These are phyloP conservation scores for Galeopsis tetrahit DNA, from an alignment of 257 asterid genomes.

Conservation along the genomic window DNA sequence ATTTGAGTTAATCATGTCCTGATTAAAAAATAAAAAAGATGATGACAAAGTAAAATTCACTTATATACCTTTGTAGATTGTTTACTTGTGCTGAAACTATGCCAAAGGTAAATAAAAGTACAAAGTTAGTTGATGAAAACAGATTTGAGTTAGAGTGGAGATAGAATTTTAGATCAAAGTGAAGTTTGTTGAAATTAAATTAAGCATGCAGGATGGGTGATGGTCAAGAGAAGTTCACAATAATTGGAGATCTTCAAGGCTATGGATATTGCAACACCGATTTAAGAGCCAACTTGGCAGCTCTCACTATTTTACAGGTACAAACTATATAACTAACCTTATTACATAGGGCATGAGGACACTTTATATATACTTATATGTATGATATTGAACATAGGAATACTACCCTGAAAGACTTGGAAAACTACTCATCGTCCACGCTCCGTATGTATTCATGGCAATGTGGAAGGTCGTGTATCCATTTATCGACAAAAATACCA, in stretches of 20 bases:
- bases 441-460: constrained; percentile 63
- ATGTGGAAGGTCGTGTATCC: constrained; percentile 77
- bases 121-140: no score
- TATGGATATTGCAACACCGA: constrained; percentile 78
- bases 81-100: constrained; percentile 32
- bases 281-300: constrained; percentile 62
- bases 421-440: constrained; percentile 55
- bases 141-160: no score
- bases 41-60: no score
- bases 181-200: no score
- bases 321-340: no score
- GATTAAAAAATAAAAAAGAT: no score
- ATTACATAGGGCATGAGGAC: no score
- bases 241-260: constrained; percentile 77
- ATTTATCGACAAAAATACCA: constrained; percentile 76
- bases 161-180: no score
- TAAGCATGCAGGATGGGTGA: constrained; percentile 49
- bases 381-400: constrained; percentile 51
- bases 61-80: constrained; percentile 1
- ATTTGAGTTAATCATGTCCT: no score
- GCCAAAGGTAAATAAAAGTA: constrained; percentile 82
- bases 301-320: constrained; percentile 72
- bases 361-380: neutral
- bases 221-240: constrained; percentile 72
- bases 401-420: constrained; percentile 92